Conservation (phyloP, 1,284 basidiomycete genomes). For the Fomitopsis palustris region DNA sequence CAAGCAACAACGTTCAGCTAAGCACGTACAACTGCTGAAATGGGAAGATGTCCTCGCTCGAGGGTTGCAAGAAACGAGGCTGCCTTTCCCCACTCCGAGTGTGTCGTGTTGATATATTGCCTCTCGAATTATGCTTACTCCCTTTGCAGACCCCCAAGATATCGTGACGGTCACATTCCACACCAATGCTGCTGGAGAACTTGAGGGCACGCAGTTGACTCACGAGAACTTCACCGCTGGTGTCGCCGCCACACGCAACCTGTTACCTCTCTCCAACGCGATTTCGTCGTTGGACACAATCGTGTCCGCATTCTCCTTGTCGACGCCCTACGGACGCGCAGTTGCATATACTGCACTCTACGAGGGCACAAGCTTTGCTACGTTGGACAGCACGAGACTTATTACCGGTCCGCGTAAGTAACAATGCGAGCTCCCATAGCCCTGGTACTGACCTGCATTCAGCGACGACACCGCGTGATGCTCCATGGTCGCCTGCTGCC, state of each 20-base stretch:
- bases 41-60: conserved; percentile 66
- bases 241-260: conserved; percentile 62
- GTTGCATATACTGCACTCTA: conserved; percentile 73
- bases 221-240: conserved; percentile 80
- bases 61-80: conserved; percentile 45
- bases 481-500: background rate
- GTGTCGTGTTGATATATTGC: background rate
- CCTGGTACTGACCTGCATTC: conserved; percentile 2
- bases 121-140: background rate
- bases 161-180: conserved; percentile 69
- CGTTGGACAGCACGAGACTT: conserved; percentile 51
- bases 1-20: conserved; percentile 36
- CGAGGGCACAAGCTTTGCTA: conserved; percentile 69
- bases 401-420: conserved; percentile 44
- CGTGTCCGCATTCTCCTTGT: conserved; percentile 66
- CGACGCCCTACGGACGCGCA: conserved; percentile 67
- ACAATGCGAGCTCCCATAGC: conserved; percentile 12
- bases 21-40: conserved; percentile 49
- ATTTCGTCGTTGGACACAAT: conserved; percentile 69
- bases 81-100: conserved; percentile 49
- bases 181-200: conserved; percentile 43
- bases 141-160: conserved; percentile 49
- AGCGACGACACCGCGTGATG: conserved; percentile 19
- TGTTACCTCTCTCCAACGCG: conserved; percentile 61
- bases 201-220: conserved; percentile 63